Evolutionary conservation across 1,139 yeast genomes (phyloP), one percentile per base, ranked within the genome.

Genomic region (Suhomyces bolitotheri): DNA sequence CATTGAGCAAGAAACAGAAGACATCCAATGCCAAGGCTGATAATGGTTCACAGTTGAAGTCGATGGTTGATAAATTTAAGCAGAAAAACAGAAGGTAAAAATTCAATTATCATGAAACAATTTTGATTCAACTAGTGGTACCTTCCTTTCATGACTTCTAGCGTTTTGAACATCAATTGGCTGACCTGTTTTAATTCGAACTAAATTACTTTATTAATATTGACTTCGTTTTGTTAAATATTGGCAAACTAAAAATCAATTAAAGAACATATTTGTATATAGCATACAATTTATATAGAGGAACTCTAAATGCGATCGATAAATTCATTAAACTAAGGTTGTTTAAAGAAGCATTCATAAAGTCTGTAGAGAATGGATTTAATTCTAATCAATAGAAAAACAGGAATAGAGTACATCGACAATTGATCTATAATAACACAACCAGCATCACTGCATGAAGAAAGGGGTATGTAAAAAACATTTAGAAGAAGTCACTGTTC

Each of bases 1-100:
- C 39, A 10, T n/a, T n/a, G n/a, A 37, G 42, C 36, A 49, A 55
- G 43, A 51, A 49, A 29, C 50, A 44, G 24, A 44, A 43, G 34
- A 37, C 19, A 5, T 13, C 19, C 12, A 16, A 26, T 7, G 23
- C 7, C n/a, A 16, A 20, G 14, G 22, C 15, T 7, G 34, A 36
- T 19, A 25, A 32, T 19, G 26, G 24, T 16, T 22, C 29, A 19
- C 53, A 51, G 13, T 40, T 56, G 36, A 39, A 36, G 22, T 40
- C 51, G n/a, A 53, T 58, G 50, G 64, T 58, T 13, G 47, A 54
- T 29, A 58, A 56, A 45, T 47, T 60, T 23, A 58, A 57, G 47
- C 44, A 42, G 12, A 50, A 47, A 29, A 38, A 29, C 24, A 37
- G 31, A 28, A 28, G 25, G 22, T 29, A 22, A 29, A n/a, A n/a